These are phyloP conservation scores for Raffaelea ambrosiae DNA, from an alignment of 2,329 filamentous ascomycete species.

Conservation along the genomic window DNA sequence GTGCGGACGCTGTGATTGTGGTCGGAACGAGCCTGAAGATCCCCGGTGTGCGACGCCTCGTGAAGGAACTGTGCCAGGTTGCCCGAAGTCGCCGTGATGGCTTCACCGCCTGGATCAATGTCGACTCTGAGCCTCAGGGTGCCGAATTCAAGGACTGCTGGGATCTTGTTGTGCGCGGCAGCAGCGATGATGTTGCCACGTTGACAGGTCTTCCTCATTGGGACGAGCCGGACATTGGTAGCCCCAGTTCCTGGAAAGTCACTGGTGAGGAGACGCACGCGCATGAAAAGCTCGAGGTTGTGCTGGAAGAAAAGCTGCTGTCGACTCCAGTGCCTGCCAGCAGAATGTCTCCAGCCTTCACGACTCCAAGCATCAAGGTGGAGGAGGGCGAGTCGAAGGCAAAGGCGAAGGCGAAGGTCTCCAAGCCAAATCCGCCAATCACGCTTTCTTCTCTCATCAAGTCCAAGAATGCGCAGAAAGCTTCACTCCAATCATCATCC, in stretches of 20 bases:
- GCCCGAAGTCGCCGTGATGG: slow-evolving; percentile 78
- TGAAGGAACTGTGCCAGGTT: slow-evolving; percentile 81
- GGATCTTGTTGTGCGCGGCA: slow-evolving; percentile 81
- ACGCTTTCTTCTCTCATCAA: background rate
- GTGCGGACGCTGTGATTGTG: slow-evolving; percentile 87
- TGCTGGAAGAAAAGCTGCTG: slow-evolving; percentile 23
- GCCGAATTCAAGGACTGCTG: slow-evolving; percentile 86
- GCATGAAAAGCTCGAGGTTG: slow-evolving; percentile 30
- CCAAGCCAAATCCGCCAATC: background rate
- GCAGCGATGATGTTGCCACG: slow-evolving; percentile 78
- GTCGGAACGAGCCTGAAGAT: slow-evolving; percentile 95
- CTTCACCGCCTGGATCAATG: slow-evolving; percentile 90
- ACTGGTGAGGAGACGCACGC: slow-evolving; percentile 31
- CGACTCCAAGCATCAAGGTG: slow-evolving; percentile 18
- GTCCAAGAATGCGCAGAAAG: too few relatives aligned
- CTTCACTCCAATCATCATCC: slow-evolving; percentile 12
- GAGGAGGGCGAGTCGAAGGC: slow-evolving; percentile 21
- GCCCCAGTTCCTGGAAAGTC: slow-evolving; percentile 23
- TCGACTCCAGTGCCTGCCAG: too few relatives aligned
- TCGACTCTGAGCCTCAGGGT: slow-evolving; percentile 72
- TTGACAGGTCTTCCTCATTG: slow-evolving; percentile 56
- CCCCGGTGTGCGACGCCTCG: slow-evolving; percentile 80
- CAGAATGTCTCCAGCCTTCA: slow-evolving; percentile 8
- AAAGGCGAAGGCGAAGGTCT: background rate
- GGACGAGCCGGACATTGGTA: slow-evolving; percentile 46